These are phyloP conservation scores for Microsporum audouinii DNA, from an alignment of 2,329 filamentous ascomycete genomes.

Conservation along the genomic window DNA sequence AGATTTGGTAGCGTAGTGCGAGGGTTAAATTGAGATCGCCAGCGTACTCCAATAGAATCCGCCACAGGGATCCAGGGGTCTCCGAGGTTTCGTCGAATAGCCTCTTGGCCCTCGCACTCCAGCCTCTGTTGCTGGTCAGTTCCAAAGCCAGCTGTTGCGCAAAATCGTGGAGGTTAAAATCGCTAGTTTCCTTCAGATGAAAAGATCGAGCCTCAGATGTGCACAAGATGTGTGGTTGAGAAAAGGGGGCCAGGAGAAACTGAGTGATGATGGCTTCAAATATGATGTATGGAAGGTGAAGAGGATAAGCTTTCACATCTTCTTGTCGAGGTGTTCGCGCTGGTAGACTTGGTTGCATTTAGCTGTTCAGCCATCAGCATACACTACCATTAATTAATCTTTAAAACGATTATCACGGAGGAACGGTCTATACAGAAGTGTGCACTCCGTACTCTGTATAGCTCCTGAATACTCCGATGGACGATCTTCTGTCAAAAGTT, in stretches of 20 bases:
- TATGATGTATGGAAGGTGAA: neutral
- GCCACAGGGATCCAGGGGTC: neutral
- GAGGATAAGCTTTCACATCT: neutral
- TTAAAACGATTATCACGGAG: too few species aligned
- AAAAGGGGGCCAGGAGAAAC: neutral
- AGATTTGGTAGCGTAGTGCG: neutral
- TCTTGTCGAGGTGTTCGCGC: neutral
- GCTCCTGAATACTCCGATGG: neutral
- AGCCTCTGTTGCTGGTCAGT: neutral
- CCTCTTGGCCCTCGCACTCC: neutral
- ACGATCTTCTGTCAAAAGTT: neutral
- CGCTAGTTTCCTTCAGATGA: neutral
- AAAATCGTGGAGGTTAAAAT: neutral
- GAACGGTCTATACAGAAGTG: too few species aligned
- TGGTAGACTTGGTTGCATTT: too few species aligned
- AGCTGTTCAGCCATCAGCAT: too few species aligned
- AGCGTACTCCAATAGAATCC: constrained; percentile 1
- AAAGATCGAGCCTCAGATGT: neutral
- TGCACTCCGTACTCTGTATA: neutral
- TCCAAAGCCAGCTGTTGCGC: neutral
- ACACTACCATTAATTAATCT: too few species aligned
- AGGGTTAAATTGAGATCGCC: constrained; percentile 3
- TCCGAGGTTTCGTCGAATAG: neutral
- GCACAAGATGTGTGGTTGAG: neutral
- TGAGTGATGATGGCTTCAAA: too few species aligned